Evolutionary conservation across 2,329 filamentous ascomycete species (phyloP), one percentile per base, ranked within the genome.

Genomic region (Monosporascus sp.): DNA sequence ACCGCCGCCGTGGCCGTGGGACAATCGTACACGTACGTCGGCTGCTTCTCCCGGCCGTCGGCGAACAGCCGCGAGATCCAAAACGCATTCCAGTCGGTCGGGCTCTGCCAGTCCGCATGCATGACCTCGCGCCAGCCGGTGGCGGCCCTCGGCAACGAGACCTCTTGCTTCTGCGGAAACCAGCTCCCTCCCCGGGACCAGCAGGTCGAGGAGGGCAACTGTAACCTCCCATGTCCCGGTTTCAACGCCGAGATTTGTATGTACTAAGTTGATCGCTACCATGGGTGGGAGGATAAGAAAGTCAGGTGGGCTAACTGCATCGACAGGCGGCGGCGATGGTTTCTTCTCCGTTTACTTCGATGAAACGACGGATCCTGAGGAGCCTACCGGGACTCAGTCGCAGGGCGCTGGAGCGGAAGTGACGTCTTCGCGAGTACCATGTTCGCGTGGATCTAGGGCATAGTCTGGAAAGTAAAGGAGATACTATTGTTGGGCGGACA

Each of bases 131-230:
- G 50, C 18, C 37, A 49, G 2, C 52, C 53, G 20, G 52, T 58
- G 8, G 17, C 55, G 1, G 59, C 48, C 8, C 24, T 61, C 17
- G 52, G 55, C 15, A 64, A 64, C 22, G 49, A 54, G 8, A 60
- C 56, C 14, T 44, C 51, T 17, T 64, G 62, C 48, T 51, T 62
- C 3, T 64, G 62, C 50, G 56, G 59, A 44, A 11, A 37, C 20
- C 7, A 22, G 8, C 17, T 53, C 6, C 60, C 59, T 24, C 51
- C 56, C 5, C 17, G 24, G 24, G 24, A 37, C 5, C 52, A 37
- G 7, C 8, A 37, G 5, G 60, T 58, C 15, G 54, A 50, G 4
- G 60, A 62, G 3, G 49, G 46, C 4, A 48, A 31, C 3, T 64
- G 62, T 51, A 48, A 63, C 20, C 15, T 2, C 0, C 53, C 43